These are phyloP conservation scores for Leccinum brunneo-olivaceum DNA, from an alignment of 1,284 basidiomycete species.

Conservation along the genomic window DNA sequence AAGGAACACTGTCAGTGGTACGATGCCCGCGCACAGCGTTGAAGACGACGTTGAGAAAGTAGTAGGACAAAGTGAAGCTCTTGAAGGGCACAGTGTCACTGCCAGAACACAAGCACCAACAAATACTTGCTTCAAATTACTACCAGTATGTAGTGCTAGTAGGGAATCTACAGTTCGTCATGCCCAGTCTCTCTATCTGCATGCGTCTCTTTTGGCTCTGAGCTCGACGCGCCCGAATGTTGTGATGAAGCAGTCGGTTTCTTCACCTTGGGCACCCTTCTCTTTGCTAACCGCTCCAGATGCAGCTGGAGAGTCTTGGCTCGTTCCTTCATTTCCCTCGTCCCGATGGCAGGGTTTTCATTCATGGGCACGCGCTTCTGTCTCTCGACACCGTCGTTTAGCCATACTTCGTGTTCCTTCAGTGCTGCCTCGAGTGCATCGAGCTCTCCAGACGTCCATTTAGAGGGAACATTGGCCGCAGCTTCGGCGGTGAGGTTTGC, in stretches of 20 bases:
- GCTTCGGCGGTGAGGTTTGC: constrained; percentile 62
- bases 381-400: constrained; percentile 71
- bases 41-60: background rate
- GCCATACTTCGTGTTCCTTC: constrained; percentile 75
- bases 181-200: constrained; percentile 20
- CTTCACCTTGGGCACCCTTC: constrained; percentile 57
- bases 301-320: constrained; percentile 75
- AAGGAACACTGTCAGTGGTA: constrained; percentile 4
- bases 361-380: constrained; percentile 69
- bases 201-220: constrained; percentile 17
- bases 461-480: constrained; percentile 53
- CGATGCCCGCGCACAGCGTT: constrained; percentile 2
- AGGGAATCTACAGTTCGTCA: constrained; percentile 25
- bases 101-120: constrained; percentile 29
- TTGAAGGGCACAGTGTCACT: too few relatives aligned
- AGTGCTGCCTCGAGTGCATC: constrained; percentile 67
- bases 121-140: constrained; percentile 14
- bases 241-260: constrained; percentile 26
- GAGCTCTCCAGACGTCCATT: constrained; percentile 80
- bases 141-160: too few relatives aligned
- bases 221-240: constrained; percentile 11
- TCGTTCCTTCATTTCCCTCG: constrained; percentile 74
- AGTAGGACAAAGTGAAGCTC: background rate
- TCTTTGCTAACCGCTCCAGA: constrained; percentile 59
- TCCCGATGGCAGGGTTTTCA: constrained; percentile 77